Evolutionary conservation across 176 grass and related monocot genomes (phyloP), one percentile per base, ranked within the genome.

Genomic region (Oryza glumipatula): DNA sequence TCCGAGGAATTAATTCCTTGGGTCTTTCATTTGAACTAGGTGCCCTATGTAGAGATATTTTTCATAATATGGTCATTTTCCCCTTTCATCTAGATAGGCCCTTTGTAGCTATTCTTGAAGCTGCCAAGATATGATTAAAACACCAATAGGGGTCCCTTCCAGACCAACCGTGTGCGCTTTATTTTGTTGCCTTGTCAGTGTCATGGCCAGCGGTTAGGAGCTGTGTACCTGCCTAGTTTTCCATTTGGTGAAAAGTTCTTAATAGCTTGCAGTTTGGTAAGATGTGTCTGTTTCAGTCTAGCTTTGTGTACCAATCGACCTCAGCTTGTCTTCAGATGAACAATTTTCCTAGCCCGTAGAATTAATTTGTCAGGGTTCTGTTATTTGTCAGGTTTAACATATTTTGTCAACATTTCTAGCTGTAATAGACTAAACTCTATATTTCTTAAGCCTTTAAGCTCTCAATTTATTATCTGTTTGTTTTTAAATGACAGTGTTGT

Each of bases 191-290:
- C 51, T 85, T 80, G 10, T 64, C n/a, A 22, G 24, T 80, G 74
- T 70, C 76, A 21, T 4, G 0, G 6, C 70, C 38, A 74, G 26
- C 23, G 5, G 51, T 64, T 84, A 76, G 77, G 70, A 85, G 52
- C 65, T 39, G 2, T 69, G 87, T 80, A 70, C 76, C 77, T 68
- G 3, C 75, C 77, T 85, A 75, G 26, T 80, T 70, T 80, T 81
- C 24, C 61, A 68, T 76, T 67, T 72, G 38, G 68, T 72, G 30
- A 44, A 54, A 67, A 80, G 6, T 3, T 49, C 23, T 73, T 16
- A 11, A 49, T 52, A 66, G 5, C 3, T 44, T 67, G 77, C 63
- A n/a, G 48, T 67, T 64, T 41, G 11, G 41, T 63, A 79, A 39
- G 58, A 79, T 6, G 6, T 65, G 6, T 49, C 36, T 71, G 38